phyloP scores from a whole-genome alignment of 495 filamentous ascomycete species.

The Daldinia vernicosa region DNA sequence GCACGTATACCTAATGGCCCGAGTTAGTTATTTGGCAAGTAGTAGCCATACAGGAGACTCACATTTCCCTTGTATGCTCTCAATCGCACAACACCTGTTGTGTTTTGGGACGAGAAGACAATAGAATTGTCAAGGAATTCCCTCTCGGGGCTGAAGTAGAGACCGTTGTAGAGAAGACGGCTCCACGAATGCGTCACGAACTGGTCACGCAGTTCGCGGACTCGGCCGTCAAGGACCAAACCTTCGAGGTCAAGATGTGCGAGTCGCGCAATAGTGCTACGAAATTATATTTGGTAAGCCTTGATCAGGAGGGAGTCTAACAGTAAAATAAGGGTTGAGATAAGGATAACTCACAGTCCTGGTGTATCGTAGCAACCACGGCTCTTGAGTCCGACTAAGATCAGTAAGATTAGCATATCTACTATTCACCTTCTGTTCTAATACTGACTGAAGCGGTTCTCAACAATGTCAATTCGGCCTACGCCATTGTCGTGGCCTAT shows the following conservation, averaged over 20 bases:
- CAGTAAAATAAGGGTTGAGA: not conserved
- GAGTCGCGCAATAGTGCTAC: constrained; percentile 69
- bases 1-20: constrained; percentile 73
- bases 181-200: constrained; percentile 81
- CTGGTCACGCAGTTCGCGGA: constrained; percentile 85
- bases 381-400: constrained; percentile 78
- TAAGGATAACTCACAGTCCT: constrained; percentile 49
- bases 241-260: constrained; percentile 88
- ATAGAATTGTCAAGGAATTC: constrained; percentile 71
- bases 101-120: constrained; percentile 71
- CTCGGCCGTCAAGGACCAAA: constrained; percentile 83
- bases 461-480: constrained; percentile 88
- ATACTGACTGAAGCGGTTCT: constrained; percentile 9
- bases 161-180: constrained; percentile 80
- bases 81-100: constrained; percentile 64
- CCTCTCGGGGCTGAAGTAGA: constrained; percentile 72
- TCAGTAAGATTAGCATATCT: not conserved
- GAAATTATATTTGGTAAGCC: not conserved
- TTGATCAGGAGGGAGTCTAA: too few relatives aligned
- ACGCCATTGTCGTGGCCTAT: constrained; percentile 82
- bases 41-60: not conserved
- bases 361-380: constrained; percentile 91
- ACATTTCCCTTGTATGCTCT: constrained; percentile 69
- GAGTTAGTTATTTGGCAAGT: constrained; percentile 62
- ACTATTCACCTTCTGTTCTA: not conserved